These are phyloP conservation scores for Penicillium sp. DNA, from an alignment of 2,329 filamentous ascomycete species.

Conservation along the genomic window DNA sequence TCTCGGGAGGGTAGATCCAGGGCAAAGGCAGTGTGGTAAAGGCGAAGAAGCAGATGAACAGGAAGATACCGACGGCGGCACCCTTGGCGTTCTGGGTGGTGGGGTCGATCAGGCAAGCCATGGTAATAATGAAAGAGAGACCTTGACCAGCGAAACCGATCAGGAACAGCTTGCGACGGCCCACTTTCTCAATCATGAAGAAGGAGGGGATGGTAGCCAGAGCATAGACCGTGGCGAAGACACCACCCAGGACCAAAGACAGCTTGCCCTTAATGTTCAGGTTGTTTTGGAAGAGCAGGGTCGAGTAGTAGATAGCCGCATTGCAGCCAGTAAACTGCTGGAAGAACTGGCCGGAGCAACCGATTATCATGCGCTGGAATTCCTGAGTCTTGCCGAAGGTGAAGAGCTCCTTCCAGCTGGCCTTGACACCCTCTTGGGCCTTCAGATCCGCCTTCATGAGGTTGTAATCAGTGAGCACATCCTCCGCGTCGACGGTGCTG, in stretches of 20 bases:
- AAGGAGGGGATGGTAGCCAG: constrained; percentile 27
- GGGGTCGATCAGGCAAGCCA: constrained; percentile 29
- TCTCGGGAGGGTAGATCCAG: constrained; percentile 50
- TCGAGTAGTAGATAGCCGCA: constrained; percentile 43
- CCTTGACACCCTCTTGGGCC: constrained; percentile 33
- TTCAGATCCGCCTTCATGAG: constrained; percentile 46
- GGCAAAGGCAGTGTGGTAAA: constrained; percentile 60
- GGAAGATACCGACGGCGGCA: constrained; percentile 56
- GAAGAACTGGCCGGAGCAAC: constrained; percentile 32
- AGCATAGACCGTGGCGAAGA: constrained; percentile 26
- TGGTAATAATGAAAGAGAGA: constrained; percentile 30
- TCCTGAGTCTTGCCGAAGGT: constrained; percentile 29
- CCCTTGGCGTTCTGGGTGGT: constrained; percentile 26
- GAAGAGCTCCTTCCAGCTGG: constrained; percentile 23
- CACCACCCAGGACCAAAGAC: constrained; percentile 24
- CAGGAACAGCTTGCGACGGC: constrained; percentile 37
- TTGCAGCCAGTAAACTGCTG: constrained; percentile 47
- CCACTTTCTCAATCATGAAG: constrained; percentile 36
- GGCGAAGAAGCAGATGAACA: constrained; percentile 63
- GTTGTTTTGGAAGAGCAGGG: constrained; percentile 43
- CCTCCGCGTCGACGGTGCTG: constrained; percentile 33
- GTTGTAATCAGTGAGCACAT: constrained; percentile 25
- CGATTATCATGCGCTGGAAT: constrained; percentile 29
- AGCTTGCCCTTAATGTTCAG: constrained; percentile 22
- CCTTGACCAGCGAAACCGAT: constrained; percentile 33